Conservation (phyloP, 2,329 filamentous ascomycete species). For the Colletotrichum tropicicola region DNA sequence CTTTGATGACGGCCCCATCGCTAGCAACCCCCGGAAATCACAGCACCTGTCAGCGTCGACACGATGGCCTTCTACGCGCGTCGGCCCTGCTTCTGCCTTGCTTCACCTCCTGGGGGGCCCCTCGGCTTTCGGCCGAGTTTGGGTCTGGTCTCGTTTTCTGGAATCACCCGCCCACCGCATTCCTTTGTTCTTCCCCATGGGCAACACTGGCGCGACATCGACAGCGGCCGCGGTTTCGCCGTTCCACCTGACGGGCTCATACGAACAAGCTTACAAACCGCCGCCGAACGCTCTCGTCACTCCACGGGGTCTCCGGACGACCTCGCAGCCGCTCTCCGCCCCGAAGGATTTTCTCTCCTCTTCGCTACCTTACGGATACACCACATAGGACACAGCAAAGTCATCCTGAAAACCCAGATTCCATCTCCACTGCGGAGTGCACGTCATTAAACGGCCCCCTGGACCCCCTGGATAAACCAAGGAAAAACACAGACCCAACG, state of each 20-base stretch:
- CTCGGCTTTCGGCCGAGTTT: conserved; percentile 27
- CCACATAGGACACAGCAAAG: no score
- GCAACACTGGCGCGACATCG: conserved; percentile 15
- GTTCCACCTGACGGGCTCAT: conserved; percentile 12
- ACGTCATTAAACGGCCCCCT: conserved; percentile 11
- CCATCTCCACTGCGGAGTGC: conserved; percentile 21
- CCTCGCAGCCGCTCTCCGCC: conserved; percentile 10
- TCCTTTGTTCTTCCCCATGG: conserved; percentile 29
- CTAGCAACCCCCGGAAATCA: conserved; percentile 13
- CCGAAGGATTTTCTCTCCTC: neutral
- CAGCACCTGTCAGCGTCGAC: neutral
- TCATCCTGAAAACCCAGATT: neutral
- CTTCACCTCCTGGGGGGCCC: neutral
- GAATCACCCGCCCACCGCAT: neutral
- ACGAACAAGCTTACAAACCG: conserved; percentile 6
- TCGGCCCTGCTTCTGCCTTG: conserved; percentile 7
- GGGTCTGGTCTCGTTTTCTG: conserved; percentile 13
- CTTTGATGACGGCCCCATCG: conserved; percentile 29
- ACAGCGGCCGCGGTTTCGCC: conserved; percentile 24
- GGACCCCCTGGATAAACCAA: neutral
- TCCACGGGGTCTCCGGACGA: conserved; percentile 21
- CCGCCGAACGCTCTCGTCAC: neutral
- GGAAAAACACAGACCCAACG: neutral
- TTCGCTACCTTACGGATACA: no score
- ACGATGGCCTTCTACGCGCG: neutral